These are phyloP conservation scores for Cordyceps cateniannulata DNA, from an alignment of 2,329 filamentous ascomycete species.

Conservation along the genomic window DNA sequence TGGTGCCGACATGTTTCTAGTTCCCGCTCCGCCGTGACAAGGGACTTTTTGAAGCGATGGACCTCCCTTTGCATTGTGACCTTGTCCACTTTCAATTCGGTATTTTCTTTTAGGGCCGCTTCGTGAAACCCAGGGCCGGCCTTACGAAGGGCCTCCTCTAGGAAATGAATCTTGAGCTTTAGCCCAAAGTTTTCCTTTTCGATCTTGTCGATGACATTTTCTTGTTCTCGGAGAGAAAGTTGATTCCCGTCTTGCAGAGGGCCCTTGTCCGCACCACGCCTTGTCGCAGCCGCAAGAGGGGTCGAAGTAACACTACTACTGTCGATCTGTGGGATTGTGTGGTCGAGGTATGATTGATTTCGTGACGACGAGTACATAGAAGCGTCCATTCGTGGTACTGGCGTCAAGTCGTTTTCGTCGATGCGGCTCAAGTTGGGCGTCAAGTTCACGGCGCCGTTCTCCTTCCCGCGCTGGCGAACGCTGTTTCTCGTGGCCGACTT, in stretches of 20 bases:
- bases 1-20: slow-evolving; percentile 78
- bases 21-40: slow-evolving; percentile 77
- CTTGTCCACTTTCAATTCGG: slow-evolving; percentile 88
- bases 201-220: slow-evolving; percentile 90
- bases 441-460: slow-evolving; percentile 51
- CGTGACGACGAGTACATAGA: slow-evolving; percentile 63
- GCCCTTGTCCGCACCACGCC: slow-evolving; percentile 54
- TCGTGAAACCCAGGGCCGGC: slow-evolving; percentile 86
- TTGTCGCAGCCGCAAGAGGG: slow-evolving; percentile 64
- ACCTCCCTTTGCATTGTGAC: slow-evolving; percentile 86
- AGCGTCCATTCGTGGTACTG: slow-evolving; percentile 65
- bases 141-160: slow-evolving; percentile 85
- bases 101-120: slow-evolving; percentile 85
- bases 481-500: slow-evolving; percentile 71
- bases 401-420: slow-evolving; percentile 67
- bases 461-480: slow-evolving; percentile 58
- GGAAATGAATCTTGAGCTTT: slow-evolving; percentile 94
- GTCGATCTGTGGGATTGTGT: slow-evolving; percentile 68
- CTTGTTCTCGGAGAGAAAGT: slow-evolving; percentile 86
- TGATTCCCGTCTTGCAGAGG: slow-evolving; percentile 81
- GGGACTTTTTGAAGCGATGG: slow-evolving; percentile 75
- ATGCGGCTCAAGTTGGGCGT: slow-evolving; percentile 66
- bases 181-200: slow-evolving; percentile 98
- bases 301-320: slow-evolving; percentile 80
- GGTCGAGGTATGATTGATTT: slow-evolving; percentile 57